Evolutionary conservation across 2,329 filamentous ascomycete species (phyloP), one percentile per base, ranked within the genome.

Genomic region (Polytolypa hystricis): DNA sequence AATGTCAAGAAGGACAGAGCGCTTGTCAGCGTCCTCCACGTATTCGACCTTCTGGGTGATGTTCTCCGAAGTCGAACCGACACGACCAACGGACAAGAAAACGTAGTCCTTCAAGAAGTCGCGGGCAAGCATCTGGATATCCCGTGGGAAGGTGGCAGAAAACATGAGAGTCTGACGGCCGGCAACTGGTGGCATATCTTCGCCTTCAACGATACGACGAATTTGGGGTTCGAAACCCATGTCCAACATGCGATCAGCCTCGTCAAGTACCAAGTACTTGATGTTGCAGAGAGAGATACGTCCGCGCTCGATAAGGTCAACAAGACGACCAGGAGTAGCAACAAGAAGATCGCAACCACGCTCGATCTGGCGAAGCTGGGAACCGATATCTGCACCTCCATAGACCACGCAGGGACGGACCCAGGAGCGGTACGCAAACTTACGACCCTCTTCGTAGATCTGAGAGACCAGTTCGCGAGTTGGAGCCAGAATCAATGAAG

Each of bases 221-320:
- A 98, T 98, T 70, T 98, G 91, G 55, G 91, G 91, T 73, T 98
- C 91, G 74, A 98, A 98, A 91, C 91, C 91, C 91, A 98, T 98
- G 75, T 98, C 91, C 74, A 98, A 74, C 91, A 98, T 98, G 63
- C 91, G 91, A 71, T 98, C 91, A 64, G 91, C 91, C 77, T 98
- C 91, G 54, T 98, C 91, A 38, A 98, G 84, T 53, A 98, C 85
- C 44, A 98, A 77, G 62, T 98, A 98, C 73, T 95, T 96, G 75
- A 98, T 98, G 74, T 94, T 95, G 65, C 80, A 77, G 38, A 98
- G 80, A 30, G 91, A 96, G 62, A 98, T 96, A 58, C 89, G 85
- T 57, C 91, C 91, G 73, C 91, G 85, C 74, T 96, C 91, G 58
- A 98, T 93, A 66, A 98, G 73, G 63, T 98, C 91, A 57, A 96